Evolutionary conservation across 352 stramenopile genomes (phyloP).

Genomic region (Thalassiosira exigua): DNA sequence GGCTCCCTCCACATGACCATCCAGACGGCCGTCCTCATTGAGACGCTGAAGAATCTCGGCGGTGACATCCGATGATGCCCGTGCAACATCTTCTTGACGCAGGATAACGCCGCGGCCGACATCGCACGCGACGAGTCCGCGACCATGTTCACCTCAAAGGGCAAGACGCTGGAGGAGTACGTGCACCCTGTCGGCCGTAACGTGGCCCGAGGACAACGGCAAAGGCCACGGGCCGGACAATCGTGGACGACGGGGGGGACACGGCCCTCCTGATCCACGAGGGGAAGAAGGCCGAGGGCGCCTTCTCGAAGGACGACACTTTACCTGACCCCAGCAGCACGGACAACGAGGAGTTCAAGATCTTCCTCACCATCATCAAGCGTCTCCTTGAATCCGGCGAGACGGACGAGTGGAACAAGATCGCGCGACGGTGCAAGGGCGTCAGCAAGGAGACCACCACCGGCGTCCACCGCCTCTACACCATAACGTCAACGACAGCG

Average conservation of each 20-base stretch:
- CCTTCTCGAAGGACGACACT: constrained; percentile 92
- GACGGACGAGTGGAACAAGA: constrained; percentile 96
- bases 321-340: constrained; percentile 94
- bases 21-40: constrained; percentile 98
- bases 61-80: constrained; percentile 98
- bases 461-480: constrained; percentile 97
- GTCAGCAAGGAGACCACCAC: constrained; percentile 99
- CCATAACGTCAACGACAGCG: constrained; percentile 99
- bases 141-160: constrained; percentile 98
- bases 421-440: constrained; percentile 93
- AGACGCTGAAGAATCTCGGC: constrained; percentile 96
- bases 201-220: constrained; percentile 94
- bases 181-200: constrained; percentile 98
- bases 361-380: constrained; percentile 96
- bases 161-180: constrained; percentile 98
- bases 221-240: constrained; percentile 96
- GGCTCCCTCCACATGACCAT: constrained; percentile 99
- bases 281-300: constrained; percentile 96
- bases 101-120: constrained; percentile 97
- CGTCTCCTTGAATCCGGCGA: constrained; percentile 92
- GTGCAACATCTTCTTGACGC: constrained; percentile 99
- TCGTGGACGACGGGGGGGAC: constrained; percentile 98
- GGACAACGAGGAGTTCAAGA: constrained; percentile 98
- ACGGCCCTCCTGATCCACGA: constrained; percentile 99
- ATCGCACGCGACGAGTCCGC: constrained; percentile 94